Percentiles rank a stretch among this genome's conserved stretches.
These are phyloP conservation scores for Alternaria sp. DNA, from an alignment of 2,329 filamentous ascomycete genomes.

Conservation along the genomic window DNA sequence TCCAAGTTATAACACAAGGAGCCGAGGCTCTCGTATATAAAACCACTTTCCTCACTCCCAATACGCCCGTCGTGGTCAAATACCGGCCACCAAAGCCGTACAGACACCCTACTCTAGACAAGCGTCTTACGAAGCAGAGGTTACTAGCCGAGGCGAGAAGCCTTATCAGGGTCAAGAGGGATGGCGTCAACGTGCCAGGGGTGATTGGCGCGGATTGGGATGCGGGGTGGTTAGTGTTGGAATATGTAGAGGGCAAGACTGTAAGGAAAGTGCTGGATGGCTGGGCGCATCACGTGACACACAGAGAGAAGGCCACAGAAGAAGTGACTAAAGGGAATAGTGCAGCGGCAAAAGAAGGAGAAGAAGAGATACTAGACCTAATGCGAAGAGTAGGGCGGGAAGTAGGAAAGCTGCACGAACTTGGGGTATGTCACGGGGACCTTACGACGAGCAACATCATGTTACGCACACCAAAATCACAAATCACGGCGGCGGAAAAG, in stretches of 20 bases:
- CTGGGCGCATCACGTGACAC: conserved; percentile 62
- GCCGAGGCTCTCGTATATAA: conserved; percentile 95
- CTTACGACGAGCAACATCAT: conserved; percentile 98
- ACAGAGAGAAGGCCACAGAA: conserved; percentile 1
- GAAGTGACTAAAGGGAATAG: background rate
- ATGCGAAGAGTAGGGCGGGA: conserved; percentile 75
- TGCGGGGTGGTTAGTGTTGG: conserved; percentile 65
- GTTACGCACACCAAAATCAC: conserved; percentile 56
- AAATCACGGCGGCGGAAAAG: background rate
- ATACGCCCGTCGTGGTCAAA: conserved; percentile 80
- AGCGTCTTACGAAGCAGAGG: conserved; percentile 83
- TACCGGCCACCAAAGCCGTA: conserved; percentile 91
- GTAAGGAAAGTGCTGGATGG: conserved; percentile 74
- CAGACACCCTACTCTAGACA: conserved; percentile 88
- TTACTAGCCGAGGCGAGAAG: conserved; percentile 90
- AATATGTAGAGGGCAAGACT: conserved; percentile 66
- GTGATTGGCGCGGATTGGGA: conserved; percentile 75
- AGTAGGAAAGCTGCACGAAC: conserved; percentile 78
- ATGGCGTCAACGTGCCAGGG: conserved; percentile 82
- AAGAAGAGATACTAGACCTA: conserved; percentile 56
- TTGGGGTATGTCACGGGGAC: conserved; percentile 93
- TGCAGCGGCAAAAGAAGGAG: conserved; percentile 37
- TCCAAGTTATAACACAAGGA: conserved; percentile 84
- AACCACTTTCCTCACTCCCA: conserved; percentile 76
- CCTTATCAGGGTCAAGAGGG: conserved; percentile 77